Conservation (phyloP, 441 rosid species). For the Adansonia madagascariensis region DNA sequence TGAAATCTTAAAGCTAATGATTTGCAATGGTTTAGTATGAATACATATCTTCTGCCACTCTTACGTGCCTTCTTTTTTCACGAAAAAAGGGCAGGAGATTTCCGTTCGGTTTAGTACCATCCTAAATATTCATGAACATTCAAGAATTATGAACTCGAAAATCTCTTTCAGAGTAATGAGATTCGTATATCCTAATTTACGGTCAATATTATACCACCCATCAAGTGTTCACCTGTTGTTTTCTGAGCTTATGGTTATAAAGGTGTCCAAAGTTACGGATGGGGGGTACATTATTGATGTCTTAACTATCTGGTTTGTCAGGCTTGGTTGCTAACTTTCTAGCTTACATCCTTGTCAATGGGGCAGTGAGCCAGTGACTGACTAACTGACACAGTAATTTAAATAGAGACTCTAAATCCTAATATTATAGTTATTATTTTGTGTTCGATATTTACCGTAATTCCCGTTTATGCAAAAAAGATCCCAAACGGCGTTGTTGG, state of each 20-base stretch:
- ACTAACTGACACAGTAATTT: too few species aligned
- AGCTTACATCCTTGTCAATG: background rate
- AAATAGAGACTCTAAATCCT: too few species aligned
- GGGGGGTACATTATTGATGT: background rate
- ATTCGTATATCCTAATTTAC: background rate
- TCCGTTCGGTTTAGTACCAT: too few species aligned
- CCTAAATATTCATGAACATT: background rate
- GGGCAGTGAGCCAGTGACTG: background rate
- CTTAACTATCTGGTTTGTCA: background rate
- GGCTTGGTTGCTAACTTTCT: background rate
- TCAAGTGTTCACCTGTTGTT: background rate
- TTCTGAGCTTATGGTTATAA: background rate
- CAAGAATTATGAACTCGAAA: background rate
- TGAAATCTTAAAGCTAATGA: too few species aligned
- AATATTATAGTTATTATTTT: too few species aligned
- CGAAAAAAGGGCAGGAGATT: too few species aligned
- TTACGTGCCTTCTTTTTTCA: too few species aligned
- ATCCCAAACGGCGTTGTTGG: background rate
- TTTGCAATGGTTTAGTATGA: too few species aligned
- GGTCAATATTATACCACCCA: background rate
- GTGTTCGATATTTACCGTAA: too few species aligned
- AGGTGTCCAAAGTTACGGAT: background rate
- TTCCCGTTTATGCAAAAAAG: too few species aligned
- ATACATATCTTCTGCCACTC: too few species aligned
- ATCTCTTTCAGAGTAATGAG: background rate